Evolutionary conservation across 441 rosid species (phyloP), one percentile per base, ranked within the genome.

Genomic region (Gossypium schwendimanii): DNA sequence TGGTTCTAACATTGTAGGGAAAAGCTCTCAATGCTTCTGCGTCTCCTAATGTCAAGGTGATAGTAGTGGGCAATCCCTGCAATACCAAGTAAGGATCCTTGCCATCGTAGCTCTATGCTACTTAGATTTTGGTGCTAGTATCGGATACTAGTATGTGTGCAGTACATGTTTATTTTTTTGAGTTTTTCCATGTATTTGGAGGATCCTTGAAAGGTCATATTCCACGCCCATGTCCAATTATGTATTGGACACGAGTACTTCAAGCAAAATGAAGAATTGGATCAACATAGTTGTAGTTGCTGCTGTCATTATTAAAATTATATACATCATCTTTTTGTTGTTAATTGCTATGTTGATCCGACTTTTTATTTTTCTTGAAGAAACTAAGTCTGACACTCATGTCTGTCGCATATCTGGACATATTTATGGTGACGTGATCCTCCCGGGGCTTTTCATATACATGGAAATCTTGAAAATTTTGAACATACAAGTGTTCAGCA

Each of bases 51-150:
- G 97, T 89, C 57, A 94, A 92, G 84, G 98, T 94, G 64, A 81
- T 94, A 50, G 97, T 94, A 0, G 99, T 92, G 33, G 98, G 99
- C 69, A 94, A 94, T 69, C 99, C 99, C 70, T 94, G 99, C 82
- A 92, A 94, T 79, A 94, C 99, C 75, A 94, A 94, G 99, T 94
- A 89, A 82, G 93, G 58, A 71, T 66, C 60, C 69, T 74, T 72
- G 10, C 64, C 62, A 3, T 55, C 69, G n/a, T 3, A 36, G 53
- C 26, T 54, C 12, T 20, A 18, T 18, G 12, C 20, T 18, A 6
- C 11, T 53, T 2, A 26, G 6, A 31, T 4, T 31, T 31, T 31
- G 33, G 33, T 4, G 6, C 1, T 4, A 31, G 6, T 31, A 6
- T 31, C 1, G 33, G 33, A 31, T 31, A 4, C 33, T 31, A 31